Percentiles rank a stretch among this genome's conserved stretches.
Conservation (phyloP, 306 rosid genomes). For the Vicia sativa region DNA sequence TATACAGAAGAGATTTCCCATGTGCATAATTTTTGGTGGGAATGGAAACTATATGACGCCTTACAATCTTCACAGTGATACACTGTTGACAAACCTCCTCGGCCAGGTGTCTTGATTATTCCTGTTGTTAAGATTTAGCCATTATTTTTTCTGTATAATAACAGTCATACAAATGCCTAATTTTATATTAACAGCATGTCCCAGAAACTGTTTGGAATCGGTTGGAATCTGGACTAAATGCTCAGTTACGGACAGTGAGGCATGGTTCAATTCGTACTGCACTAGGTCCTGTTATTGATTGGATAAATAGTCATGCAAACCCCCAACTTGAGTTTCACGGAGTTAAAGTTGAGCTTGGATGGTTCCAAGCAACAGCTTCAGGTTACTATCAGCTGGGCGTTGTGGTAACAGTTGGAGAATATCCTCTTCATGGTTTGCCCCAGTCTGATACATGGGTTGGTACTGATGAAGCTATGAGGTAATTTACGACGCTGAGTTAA, state of each 20-base stretch:
- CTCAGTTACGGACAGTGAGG: slow-evolving; percentile 89
- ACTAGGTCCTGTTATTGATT: slow-evolving; percentile 72
- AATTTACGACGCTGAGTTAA: slow-evolving; percentile 32
- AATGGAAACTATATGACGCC: slow-evolving; percentile 97
- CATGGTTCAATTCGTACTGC: slow-evolving; percentile 83
- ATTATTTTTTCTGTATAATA: slow-evolving; percentile 25
- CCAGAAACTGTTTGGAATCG: slow-evolving; percentile 98
- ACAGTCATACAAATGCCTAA: slow-evolving; percentile 27
- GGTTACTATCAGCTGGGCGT: slow-evolving; percentile 98
- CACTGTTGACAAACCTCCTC: slow-evolving; percentile 86
- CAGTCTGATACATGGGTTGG: slow-evolving; percentile 58
- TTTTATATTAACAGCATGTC: slow-evolving; percentile 72
- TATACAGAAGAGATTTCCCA: slow-evolving; percentile 93
- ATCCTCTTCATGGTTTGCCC: slow-evolving; percentile 60
- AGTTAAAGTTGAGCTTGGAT: slow-evolving; percentile 86
- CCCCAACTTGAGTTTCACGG: slow-evolving; percentile 98
- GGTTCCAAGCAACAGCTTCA: slow-evolving; percentile 99
- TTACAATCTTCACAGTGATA: slow-evolving; percentile 87
- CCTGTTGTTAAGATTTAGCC: slow-evolving; percentile 31
- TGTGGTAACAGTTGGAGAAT: slow-evolving; percentile 82
- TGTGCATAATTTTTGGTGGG: slow-evolving; percentile 99
- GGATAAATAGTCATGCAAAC: slow-evolving; percentile 91
- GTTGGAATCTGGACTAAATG: slow-evolving; percentile 91
- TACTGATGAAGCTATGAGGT: slow-evolving; percentile 62
- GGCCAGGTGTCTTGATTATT: slow-evolving; percentile 74